Conservation (phyloP, 768 basidiomycete genomes). For the Psilocybe subaeruginosa region DNA sequence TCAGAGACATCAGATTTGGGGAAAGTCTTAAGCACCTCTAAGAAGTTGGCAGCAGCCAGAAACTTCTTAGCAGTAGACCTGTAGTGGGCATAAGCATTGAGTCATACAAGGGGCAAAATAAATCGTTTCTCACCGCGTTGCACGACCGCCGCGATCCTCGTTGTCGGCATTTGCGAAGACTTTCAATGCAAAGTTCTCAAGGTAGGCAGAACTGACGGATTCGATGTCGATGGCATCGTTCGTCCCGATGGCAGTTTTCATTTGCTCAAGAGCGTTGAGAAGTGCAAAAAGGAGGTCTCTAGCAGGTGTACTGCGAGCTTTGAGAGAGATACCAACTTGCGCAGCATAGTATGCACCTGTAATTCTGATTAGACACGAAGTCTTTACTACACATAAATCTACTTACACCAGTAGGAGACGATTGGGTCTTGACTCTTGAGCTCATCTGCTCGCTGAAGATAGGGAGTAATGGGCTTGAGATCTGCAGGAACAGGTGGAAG, state of each 20-base stretch:
- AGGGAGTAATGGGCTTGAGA: slow-evolving; percentile 75
- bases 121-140: slow-evolving; percentile 61
- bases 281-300: slow-evolving; percentile 73
- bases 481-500: slow-evolving; percentile 62
- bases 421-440: slow-evolving; percentile 81
- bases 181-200: slow-evolving; percentile 93
- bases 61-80: slow-evolving; percentile 95
- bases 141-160: slow-evolving; percentile 80
- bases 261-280: slow-evolving; percentile 75
- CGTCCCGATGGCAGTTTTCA: slow-evolving; percentile 75
- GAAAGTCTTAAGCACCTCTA: slow-evolving; percentile 85
- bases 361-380: not conserved
- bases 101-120: not conserved
- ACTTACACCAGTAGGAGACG: slow-evolving; percentile 95
- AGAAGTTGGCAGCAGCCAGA: slow-evolving; percentile 91
- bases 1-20: slow-evolving; percentile 59
- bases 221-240: slow-evolving; percentile 87
- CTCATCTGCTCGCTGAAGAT: slow-evolving; percentile 90
- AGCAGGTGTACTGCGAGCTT: slow-evolving; percentile 64
- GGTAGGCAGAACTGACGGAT: slow-evolving; percentile 80
- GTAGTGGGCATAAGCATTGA: slow-evolving; percentile 5
- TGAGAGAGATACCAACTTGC: slow-evolving; percentile 80
- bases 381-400: not conserved
- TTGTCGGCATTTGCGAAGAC: slow-evolving; percentile 91
- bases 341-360: slow-evolving; percentile 91